A percentile compares a stretch with the other conserved stretches of the same genome.
These are phyloP conservation scores for Closterium sp. DNA, from an alignment of 139 green algal genomes.

Conservation along the genomic window DNA sequence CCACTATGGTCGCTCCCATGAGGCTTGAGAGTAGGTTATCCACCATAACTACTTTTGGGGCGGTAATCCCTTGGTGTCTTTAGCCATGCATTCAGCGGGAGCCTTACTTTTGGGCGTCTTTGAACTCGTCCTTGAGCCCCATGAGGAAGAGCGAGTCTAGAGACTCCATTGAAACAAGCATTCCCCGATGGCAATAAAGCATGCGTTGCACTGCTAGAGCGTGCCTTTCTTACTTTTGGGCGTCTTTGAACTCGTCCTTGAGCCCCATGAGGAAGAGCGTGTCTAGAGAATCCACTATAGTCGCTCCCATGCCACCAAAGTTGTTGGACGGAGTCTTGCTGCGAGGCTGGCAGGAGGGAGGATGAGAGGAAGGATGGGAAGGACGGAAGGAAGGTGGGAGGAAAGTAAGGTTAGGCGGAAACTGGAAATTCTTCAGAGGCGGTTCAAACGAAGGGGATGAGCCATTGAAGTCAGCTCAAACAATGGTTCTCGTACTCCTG, in stretches of 20 bases:
- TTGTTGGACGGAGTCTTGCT: slow-evolving; percentile 30
- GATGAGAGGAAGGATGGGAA: not conserved
- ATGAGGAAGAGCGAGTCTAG: slow-evolving; percentile 31
- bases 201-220: not conserved
- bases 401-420: no score
- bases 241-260: slow-evolving; percentile 49
- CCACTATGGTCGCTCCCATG: slow-evolving; percentile 65
- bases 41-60: no score
- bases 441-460: no score
- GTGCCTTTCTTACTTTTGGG: not conserved
- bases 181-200: no score
- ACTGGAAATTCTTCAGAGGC: no score
- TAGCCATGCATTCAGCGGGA: no score
- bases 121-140: slow-evolving; percentile 59
- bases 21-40: no score
- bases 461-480: no score
- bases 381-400: no score
- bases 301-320: slow-evolving; percentile 64
- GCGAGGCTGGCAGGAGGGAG: slow-evolving; percentile 9
- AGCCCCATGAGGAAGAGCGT: slow-evolving; percentile 76
- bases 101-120: no score
- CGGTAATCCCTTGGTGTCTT: no score
- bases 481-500: no score
- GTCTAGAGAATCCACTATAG: slow-evolving; percentile 65
- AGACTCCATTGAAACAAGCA: not conserved